Conservation (phyloP, 306 rosid genomes). For the Rosa multiflora region DNA sequence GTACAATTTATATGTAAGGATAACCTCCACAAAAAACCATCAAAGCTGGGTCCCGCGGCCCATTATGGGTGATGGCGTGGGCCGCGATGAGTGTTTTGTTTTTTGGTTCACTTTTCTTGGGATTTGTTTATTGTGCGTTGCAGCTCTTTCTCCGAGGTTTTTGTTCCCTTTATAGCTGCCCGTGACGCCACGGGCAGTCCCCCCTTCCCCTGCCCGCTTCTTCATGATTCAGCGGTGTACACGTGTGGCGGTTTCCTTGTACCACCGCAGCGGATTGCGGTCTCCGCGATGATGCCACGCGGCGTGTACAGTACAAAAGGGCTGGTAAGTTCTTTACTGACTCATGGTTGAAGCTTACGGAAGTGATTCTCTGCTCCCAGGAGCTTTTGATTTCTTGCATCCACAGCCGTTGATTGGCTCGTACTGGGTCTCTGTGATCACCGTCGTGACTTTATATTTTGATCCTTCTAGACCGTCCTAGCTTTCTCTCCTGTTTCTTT, state of each 20-base stretch:
- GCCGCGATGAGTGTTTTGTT: not conserved
- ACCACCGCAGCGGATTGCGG: not conserved
- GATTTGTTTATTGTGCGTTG: constrained; percentile 25
- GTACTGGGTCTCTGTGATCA: too few relatives aligned
- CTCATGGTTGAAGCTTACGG: not conserved
- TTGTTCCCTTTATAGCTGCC: constrained; percentile 29
- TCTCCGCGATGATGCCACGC: constrained; percentile 30
- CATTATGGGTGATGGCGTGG: constrained; percentile 36
- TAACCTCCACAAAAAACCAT: constrained; percentile 17
- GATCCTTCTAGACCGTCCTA: not conserved
- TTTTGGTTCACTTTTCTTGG: constrained; percentile 15
- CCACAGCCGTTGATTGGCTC: not conserved
- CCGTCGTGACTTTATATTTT: not conserved
- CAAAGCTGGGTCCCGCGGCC: constrained; percentile 28
- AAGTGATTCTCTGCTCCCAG: not conserved
- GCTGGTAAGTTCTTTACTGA: not conserved
- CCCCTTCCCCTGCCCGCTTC: not conserved
- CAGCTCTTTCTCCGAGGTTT: constrained; percentile 36
- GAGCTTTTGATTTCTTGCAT: not conserved
- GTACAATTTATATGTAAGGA: too few relatives aligned
- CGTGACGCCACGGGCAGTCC: constrained; percentile 10
- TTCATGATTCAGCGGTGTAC: constrained; percentile 29
- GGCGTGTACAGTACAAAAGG: constrained; percentile 1
- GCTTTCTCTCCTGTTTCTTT: not conserved
- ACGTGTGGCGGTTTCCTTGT: constrained; percentile 39